A percentile compares a stretch with the other conserved stretches of the same genome.
These are phyloP conservation scores for Thalassiosira livingstoniorum DNA, from an alignment of 352 stramenopile genomes.

Conservation along the genomic window DNA sequence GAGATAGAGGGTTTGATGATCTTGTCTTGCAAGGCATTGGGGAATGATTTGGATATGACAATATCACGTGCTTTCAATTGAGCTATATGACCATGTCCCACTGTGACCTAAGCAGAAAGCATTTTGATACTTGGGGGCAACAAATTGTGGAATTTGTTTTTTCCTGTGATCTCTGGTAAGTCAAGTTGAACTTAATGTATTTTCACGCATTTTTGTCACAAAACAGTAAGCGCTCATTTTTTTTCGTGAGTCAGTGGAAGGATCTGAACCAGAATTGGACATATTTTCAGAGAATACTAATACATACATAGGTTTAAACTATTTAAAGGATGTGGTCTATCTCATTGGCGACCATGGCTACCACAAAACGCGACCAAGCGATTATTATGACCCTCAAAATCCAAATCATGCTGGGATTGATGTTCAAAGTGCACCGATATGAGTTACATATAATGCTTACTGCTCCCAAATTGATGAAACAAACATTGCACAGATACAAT, in stretches of 20 bases:
- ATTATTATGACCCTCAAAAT: conserved; percentile 44
- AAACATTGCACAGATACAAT: conserved; percentile 51
- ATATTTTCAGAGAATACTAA: conserved; percentile 57
- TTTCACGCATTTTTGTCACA: too few relatives aligned
- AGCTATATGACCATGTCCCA: conserved; percentile 63
- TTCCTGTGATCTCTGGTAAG: conserved; percentile 59
- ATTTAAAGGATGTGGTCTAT: conserved; percentile 64
- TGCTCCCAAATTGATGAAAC: conserved; percentile 59
- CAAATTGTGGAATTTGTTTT: conserved; percentile 66
- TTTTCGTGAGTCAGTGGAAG: too few relatives aligned
- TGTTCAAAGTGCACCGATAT: conserved; percentile 18
- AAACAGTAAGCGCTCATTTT: too few relatives aligned
- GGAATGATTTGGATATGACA: conserved; percentile 62
- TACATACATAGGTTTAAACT: conserved; percentile 54
- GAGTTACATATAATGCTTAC: conserved; percentile 40
- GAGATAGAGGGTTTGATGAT: conserved; percentile 61
- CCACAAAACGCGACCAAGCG: conserved; percentile 56
- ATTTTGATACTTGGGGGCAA: conserved; percentile 63
- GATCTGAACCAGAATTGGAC: conserved; percentile 57
- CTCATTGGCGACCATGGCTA: conserved; percentile 64
- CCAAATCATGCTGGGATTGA: conserved; percentile 7
- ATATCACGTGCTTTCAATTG: conserved; percentile 61
- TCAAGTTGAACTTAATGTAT: too few relatives aligned
- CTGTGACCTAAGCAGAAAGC: conserved; percentile 56
- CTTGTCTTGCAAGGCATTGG: conserved; percentile 53